Evolutionary conservation across 345 rosid genomes (phyloP), one percentile per base, ranked within the genome.

Genomic region (Syzygium oleosum): DNA sequence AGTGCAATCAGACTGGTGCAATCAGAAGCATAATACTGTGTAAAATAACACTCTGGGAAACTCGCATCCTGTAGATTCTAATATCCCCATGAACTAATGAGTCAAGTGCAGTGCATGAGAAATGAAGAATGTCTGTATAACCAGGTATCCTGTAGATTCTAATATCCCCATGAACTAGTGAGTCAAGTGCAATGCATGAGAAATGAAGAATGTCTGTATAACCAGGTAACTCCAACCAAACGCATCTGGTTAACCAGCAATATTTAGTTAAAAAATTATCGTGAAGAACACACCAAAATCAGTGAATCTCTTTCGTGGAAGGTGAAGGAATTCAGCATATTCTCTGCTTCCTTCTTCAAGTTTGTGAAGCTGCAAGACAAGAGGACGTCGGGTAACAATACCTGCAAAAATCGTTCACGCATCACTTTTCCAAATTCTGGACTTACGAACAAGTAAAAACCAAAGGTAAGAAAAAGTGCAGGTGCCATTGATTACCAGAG

Each of bases 331-430:
- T 93, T 98, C 99, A 0, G 99, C 99, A 84, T 97, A 98, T 91
- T 98, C 99, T 86, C 99, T 92, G 89, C 90, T 90, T 85, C 99
- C 99, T 89, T 96, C 99, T 14, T 96, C 99, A 56, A 90, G 90
- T 94, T 98, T 98, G 89, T 98, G 99, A 88, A 98, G 98, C 96
- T 98, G 99, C 91, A 98, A 88, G 83, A 98, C 99, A 59, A 98
- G 96, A 87, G 99, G 99, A 84, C 99, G 93, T 87, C 99, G 90
- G 23, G 99, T 98, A 87, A 98, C 99, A 84, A 98, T 98, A 29
- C 99, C 99, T 97, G 91, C 88, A 91, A 29, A 89, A 68, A 55
- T 87, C 41, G 12, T 6, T 52, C 61, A 46, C 16, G 4, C 34
- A 84, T 15, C 51, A 52, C 0, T 38, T 63, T 0, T 12, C 19